Evolutionary conservation across 2,329 filamentous ascomycete species (phyloP).

Genomic region (Peltaster fructicola): DNA sequence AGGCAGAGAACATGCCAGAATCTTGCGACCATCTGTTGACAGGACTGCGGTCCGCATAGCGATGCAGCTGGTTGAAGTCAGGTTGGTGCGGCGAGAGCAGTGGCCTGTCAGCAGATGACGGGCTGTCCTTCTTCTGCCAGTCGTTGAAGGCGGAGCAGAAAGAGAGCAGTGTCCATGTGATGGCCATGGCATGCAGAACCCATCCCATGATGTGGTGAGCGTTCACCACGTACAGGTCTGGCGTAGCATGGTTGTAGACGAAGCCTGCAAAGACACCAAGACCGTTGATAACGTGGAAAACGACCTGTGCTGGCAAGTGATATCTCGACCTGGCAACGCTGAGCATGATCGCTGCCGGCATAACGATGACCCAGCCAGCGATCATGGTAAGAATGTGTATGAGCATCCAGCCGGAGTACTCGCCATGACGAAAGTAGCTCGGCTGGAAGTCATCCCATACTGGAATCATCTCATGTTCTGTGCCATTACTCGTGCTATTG

Average conservation of each 20-base stretch:
- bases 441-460: conserved; percentile 14
- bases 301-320: conserved; percentile 49
- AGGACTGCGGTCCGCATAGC: conserved; percentile 10
- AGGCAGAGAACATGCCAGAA: conserved; percentile 14
- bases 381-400: conserved; percentile 56
- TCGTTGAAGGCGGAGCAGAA: conserved; percentile 40
- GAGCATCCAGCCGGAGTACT: conserved; percentile 39
- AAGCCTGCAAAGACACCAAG: conserved; percentile 46
- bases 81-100: too few species aligned
- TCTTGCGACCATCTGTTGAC: conserved; percentile 25
- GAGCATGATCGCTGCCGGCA: conserved; percentile 70
- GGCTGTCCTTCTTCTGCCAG: conserved; percentile 2
- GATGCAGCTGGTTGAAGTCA: conserved; percentile 3
- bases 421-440: conserved; percentile 43
- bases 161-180: conserved; percentile 51
- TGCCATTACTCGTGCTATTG: conserved; percentile 5
- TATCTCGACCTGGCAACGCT: conserved; percentile 65
- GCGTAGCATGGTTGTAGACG: conserved; percentile 64
- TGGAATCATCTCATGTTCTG: too few species aligned
- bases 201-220: conserved; percentile 81
- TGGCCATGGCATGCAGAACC: conserved; percentile 56
- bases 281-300: conserved; percentile 26
- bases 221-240: conserved; percentile 73
- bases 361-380: conserved; percentile 51
- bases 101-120: neutral